Conservation (phyloP, 768 basidiomycete species). For the Kwoniella pini region DNA sequence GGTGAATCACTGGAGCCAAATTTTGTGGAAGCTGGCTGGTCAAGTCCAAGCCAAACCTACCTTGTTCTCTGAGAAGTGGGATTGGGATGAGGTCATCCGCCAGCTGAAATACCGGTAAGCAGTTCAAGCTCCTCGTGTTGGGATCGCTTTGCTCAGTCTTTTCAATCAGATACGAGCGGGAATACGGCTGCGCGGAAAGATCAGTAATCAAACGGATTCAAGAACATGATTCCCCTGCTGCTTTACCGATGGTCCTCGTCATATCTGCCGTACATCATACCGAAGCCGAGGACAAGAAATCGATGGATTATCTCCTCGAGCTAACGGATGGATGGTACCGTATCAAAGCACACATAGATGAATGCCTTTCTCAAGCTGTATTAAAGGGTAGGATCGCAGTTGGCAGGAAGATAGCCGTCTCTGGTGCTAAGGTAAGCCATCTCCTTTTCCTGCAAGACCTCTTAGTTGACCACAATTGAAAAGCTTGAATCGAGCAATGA, state of each 20-base stretch:
- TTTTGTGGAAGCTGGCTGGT: slow-evolving; percentile 93
- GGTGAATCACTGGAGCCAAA: slow-evolving; percentile 83
- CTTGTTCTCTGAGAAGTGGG: slow-evolving; percentile 67
- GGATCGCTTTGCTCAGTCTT: neutral
- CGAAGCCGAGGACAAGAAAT: slow-evolving; percentile 33
- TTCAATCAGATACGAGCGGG: slow-evolving; percentile 75
- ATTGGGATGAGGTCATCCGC: slow-evolving; percentile 73
- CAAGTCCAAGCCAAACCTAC: slow-evolving; percentile 74
- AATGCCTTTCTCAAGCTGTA: slow-evolving; percentile 69
- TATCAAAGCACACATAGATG: slow-evolving; percentile 73
- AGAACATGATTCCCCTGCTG: slow-evolving; percentile 76
- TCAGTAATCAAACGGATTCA: slow-evolving; percentile 78
- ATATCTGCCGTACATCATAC: slow-evolving; percentile 65
- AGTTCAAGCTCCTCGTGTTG: neutral
- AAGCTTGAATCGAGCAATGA: slow-evolving; percentile 77
- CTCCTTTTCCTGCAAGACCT: neutral
- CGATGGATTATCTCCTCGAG: slow-evolving; percentile 66
- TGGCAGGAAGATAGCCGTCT: slow-evolving; percentile 80
- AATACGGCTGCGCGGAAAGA: slow-evolving; percentile 73
- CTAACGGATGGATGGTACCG: slow-evolving; percentile 98
- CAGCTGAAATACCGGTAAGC: slow-evolving; percentile 83
- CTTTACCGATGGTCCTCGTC: slow-evolving; percentile 79
- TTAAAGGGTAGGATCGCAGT: slow-evolving; percentile 66
- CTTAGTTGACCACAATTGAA: too few species aligned
- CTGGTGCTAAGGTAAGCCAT: slow-evolving; percentile 71